Evolutionary conservation across 2,329 filamentous ascomycete species (phyloP).

Genomic region (Parastagonospora nodorum): DNA sequence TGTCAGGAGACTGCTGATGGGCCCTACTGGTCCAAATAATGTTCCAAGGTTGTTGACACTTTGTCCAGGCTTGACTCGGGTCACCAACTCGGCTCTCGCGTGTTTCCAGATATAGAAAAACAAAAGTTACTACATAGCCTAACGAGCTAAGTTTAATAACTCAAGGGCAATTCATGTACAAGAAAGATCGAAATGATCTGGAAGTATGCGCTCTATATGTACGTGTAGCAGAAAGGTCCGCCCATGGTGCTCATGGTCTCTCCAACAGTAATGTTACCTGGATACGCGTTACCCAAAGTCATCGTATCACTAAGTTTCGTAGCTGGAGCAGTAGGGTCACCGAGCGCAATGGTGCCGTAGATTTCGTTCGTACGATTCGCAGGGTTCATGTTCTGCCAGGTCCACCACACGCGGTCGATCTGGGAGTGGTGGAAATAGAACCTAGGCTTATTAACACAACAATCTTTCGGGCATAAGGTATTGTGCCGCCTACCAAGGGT

Average conservation of each 20-base stretch:
- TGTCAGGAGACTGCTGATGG: too few relatives aligned
- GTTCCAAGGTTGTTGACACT: too few relatives aligned
- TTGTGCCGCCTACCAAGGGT: conserved; percentile 35
- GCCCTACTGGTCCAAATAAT: too few relatives aligned
- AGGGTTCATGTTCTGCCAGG: conserved; percentile 54
- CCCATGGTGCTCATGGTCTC: conserved; percentile 51
- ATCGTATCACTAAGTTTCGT: conserved; percentile 54
- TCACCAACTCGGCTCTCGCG: too few relatives aligned
- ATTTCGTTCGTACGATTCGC: conserved; percentile 46
- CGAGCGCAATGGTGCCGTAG: conserved; percentile 50
- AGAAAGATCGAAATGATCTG: conserved; percentile 2
- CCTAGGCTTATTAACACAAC: background rate
- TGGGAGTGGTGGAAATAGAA: conserved; percentile 55
- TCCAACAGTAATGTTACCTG: conserved; percentile 40
- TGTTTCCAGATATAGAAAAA: too few relatives aligned
- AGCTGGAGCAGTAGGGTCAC: conserved; percentile 50
- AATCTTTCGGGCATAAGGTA: background rate
- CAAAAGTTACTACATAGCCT: too few relatives aligned
- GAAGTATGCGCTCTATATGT: conserved; percentile 28
- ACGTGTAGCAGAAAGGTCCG: conserved; percentile 56
- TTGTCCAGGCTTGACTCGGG: too few relatives aligned
- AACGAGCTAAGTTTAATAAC: too few relatives aligned
- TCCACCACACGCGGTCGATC: conserved; percentile 56
- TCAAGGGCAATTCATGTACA: background rate
- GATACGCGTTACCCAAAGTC: conserved; percentile 46